Base-by-base conservation (phyloP, 1,284 basidiomycete species). In the Microbotryomycetes sp. region DNA sequence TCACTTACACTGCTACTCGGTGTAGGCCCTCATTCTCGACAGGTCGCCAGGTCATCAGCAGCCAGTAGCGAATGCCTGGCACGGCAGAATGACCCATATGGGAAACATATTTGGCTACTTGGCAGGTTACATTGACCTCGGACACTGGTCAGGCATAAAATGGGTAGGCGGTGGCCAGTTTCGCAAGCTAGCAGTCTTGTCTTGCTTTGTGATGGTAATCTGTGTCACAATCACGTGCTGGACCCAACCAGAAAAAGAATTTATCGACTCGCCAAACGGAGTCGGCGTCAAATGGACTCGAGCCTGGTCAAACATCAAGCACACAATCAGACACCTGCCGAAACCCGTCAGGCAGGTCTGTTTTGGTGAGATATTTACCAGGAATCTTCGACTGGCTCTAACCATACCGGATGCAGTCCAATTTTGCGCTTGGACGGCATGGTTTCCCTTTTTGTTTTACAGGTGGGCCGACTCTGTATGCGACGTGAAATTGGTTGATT, bases 21-120 rank as follows among this genome's bases (percentile, higher is more conserved):
- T n/a, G 2, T 52, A 69, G 55, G 70, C 69, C n/a, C 82, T 98
- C 24, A 81, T 97, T 15, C 81, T 98, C 60, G 94, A 98, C 74
- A 79, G 92, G 50, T 85, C 90, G 0, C 91, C 91, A 4, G 82
- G 86, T 3, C 82, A 87, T 65, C 92, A 97, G 75, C 82, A 97
- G 35, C 91, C 87, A 66, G 81, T 85, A 16, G 92, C 88, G 5
- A 98, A 97, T 77, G 94, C 94, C n/a, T 98, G 94, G 93, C 91
- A 97, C 70, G 90, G 92, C 18, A 81, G 91, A 60, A 93, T 96
- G 88, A 87, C 85, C 52, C 91, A 96, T 73, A 85, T 90, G n/a
- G 92, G 91, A 26, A 96, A 92, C 72, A 93, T 96, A 57, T 76
- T 93, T 67, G 92, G 93, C 1, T 96, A 86, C 57, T 62, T 72